Conservation (phyloP, 2,329 filamentous ascomycete genomes). For the Fusarium dimerum region DNA sequence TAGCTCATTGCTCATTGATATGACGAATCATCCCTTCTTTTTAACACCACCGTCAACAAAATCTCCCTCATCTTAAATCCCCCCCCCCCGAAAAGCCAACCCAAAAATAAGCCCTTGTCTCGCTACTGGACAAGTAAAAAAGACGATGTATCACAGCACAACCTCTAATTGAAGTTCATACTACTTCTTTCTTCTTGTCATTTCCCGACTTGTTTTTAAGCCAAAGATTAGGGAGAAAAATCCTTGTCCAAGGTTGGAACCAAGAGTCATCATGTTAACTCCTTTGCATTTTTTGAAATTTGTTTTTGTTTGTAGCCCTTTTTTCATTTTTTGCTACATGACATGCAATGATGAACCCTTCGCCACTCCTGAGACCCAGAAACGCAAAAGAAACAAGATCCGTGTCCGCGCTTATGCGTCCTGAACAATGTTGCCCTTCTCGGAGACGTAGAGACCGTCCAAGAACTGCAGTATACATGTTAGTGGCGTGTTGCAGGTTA, state of each 20-base stretch:
- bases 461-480: constrained; percentile 69
- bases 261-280: constrained; percentile 31
- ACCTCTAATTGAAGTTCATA: not conserved
- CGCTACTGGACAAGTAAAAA: constrained; percentile 10
- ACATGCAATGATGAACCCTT: constrained; percentile 63
- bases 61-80: constrained; percentile 24
- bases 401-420: constrained; percentile 59
- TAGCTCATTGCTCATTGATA: constrained; percentile 16
- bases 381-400: constrained; percentile 57
- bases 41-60: constrained; percentile 13
- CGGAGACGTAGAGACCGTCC: constrained; percentile 99
- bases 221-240: too few species aligned
- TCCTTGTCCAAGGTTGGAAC: constrained; percentile 18
- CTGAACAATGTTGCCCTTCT: constrained; percentile 92
- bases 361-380: constrained; percentile 64
- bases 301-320: constrained; percentile 42
- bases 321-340: constrained; percentile 48
- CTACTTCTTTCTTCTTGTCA: not conserved
- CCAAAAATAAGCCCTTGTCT: not conserved
- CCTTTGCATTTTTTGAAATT: constrained; percentile 40
- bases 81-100: constrained; percentile 3
- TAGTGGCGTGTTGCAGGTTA: constrained; percentile 14
- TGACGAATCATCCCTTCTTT: constrained; percentile 19
- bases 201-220: too few species aligned
- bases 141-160: not conserved